These are phyloP conservation scores for Trametes gibbosa DNA, from an alignment of 768 basidiomycete genomes.

Conservation along the genomic window DNA sequence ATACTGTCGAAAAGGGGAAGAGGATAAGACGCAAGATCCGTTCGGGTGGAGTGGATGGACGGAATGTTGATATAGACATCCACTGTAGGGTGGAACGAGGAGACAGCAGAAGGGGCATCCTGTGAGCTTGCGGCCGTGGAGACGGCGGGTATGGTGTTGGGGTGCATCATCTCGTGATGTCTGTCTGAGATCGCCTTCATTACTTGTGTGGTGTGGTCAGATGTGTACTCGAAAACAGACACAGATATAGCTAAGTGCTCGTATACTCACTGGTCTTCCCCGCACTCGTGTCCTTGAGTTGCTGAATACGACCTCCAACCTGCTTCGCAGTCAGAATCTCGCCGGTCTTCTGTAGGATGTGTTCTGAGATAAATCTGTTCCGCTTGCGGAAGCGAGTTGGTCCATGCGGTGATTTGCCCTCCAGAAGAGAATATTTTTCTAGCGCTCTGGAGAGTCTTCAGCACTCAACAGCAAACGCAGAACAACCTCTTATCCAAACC, in stretches of 20 bases:
- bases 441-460: conserved; percentile 1
- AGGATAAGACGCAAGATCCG: no score
- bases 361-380: conserved; percentile 76
- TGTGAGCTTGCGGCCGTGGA: no score
- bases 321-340: conserved; percentile 71
- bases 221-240: no score
- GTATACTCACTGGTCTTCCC: no score
- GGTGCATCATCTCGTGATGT: conserved; percentile 6
- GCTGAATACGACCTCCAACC: conserved; percentile 75
- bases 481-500: conserved; percentile 39
- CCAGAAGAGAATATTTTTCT: background rate
- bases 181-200: conserved; percentile 10
- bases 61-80: no score
- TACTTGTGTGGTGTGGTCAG: no score
- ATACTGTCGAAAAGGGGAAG: no score
- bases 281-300: conserved; percentile 67
- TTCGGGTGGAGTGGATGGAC: no score
- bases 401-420: conserved; percentile 55
- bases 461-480: background rate
- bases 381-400: conserved; percentile 73
- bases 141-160: no score
- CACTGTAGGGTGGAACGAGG: no score
- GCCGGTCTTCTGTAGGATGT: conserved; percentile 65
- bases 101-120: no score
- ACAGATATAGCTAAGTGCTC: no score